Base-by-base conservation (phyloP, 192 early-diverging fungal species). In the Spinellus fusiger region DNA sequence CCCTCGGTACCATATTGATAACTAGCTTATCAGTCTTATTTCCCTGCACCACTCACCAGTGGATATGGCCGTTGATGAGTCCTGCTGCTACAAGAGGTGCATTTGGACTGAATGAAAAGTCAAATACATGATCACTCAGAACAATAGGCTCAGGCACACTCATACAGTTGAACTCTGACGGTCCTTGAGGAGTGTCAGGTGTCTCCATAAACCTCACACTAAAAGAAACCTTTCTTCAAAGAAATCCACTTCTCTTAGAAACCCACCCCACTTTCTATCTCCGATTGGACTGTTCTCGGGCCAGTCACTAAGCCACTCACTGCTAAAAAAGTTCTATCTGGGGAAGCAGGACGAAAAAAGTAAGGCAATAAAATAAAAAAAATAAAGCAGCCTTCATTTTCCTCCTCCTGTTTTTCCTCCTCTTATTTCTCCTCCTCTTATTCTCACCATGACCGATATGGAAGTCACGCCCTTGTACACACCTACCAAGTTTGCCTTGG, bases 41-140 rank as follows among this genome's bases (percentile, higher is more conserved):
- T 27, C 25, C 4, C 15, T 35, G 16, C 9, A 20, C 18, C 38
- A 60, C 38, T 6, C 73, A 90, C 90, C 86, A 88, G 15, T 79
- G 70, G 27, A 93, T 74, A 50, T 87, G 73, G 34, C 91, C 91
- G 22, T 78, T 84, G 37, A 93, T 87, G 49, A 87, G 70, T n/a
- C 84, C 85, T 6, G 83, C 79, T 18, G 86, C 87, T 22, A 91
- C 73, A 9, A 93, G 70, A 56, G 80, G 64, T 32, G 84, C 70
- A 0, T 61, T 57, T 7, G 91, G 89, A 68, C 90, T 88, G 71
- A 91, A 90, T 1, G 78, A 73, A 65, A 89, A 74, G 68, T 82
- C 80, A 75, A 85, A 81, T 37, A 80, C 69, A 54, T 76, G 73
- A 51, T 74, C 66, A 51, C 77, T 66, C 60, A 84, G 84, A 2